A percentile compares a stretch with the other conserved stretches of the same genome.
Evolutionary conservation across 805 yeast genomes (phyloP).

Genomic region (Candida incommunis): DNA sequence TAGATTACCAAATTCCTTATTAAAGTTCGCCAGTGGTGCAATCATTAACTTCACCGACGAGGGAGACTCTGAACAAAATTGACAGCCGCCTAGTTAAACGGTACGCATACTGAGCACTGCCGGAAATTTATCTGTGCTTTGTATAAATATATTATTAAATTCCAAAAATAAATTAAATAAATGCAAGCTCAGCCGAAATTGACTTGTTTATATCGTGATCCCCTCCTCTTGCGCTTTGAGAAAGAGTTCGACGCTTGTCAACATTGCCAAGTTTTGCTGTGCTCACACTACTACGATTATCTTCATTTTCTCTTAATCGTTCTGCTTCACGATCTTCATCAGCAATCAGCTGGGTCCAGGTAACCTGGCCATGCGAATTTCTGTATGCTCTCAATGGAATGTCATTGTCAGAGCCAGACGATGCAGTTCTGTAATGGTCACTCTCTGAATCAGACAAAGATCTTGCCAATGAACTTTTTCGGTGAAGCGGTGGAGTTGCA

Average conservation of each 20-base stretch:
- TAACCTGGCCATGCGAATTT: slow-evolving; percentile 15
- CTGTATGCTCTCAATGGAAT: slow-evolving; percentile 10
- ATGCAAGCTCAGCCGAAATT: slow-evolving; percentile 20
- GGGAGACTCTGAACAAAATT: too few species aligned
- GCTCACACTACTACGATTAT: too few species aligned
- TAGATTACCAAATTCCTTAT: too few species aligned
- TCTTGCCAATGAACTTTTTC: not conserved
- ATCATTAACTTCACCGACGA: too few species aligned
- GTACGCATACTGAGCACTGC: too few species aligned
- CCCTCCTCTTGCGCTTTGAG: not conserved
- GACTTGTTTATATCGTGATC: slow-evolving; percentile 20
- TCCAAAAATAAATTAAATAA: slow-evolving; percentile 12
- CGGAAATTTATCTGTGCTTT: too few species aligned
- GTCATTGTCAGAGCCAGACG: slow-evolving; percentile 12
- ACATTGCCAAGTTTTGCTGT: slow-evolving; percentile 5
- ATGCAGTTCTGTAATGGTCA: slow-evolving; percentile 19
- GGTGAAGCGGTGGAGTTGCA: not conserved
- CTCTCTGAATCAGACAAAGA: not conserved
- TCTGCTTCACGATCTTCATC: slow-evolving; percentile 3
- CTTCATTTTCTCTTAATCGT: not conserved
- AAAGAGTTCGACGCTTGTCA: not conserved
- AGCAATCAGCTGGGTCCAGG: slow-evolving; percentile 9
- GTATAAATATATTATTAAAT: slow-evolving; percentile 4
- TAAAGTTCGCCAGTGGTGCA: too few species aligned
- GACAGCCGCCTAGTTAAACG: too few species aligned